Evolutionary conservation across 1,284 basidiomycete species (phyloP), one percentile per base, ranked within the genome.

Genomic region (Irpex sp.): DNA sequence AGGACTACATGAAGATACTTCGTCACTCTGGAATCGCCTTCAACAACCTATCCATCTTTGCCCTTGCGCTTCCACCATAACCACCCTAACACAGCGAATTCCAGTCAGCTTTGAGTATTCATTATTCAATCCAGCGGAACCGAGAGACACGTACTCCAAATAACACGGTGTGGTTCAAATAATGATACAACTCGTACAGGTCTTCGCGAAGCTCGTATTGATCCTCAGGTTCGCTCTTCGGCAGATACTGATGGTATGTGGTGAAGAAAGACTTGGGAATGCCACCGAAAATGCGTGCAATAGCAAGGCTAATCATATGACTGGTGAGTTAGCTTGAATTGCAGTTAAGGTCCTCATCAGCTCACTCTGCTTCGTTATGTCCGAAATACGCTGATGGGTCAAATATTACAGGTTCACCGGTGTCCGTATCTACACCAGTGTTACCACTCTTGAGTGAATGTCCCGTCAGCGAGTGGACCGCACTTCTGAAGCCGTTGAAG

Each of bases 181-280:
- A 93, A 75, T 96, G 94, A 68, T 93, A 96, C 49, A 95, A 77
- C 75, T 94, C 88, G 70, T 95, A 95, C 33, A 95, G 76, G 63
- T 89, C 84, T 43, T 80, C 81, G 26, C 94, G 83, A 58, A 90
- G 76, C 26, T 83, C 81, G 69, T 94, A 93, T 69, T 94, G 82
- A 4, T 83, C 81, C 1, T 78, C 79, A 2, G 93, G 93, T 59
- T 90, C 80, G 0, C 85, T 82, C 70, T 87, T 89, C 0, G 91
- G 91, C 50, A 84, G 78, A 62, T 88, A 68, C 51, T 84, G 67
- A 68, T 95, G 90, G 70, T 96, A 96, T 31, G 84, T 84, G 26
- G 81, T 78, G 71, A 87, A 94, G 75, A 95, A 95, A 1, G 81
- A 78, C 17, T 72, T 63, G 0, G 88, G 82, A 68, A 95, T 88